Conservation (phyloP, 164 flowering plant genomes). For the Stephania cephalantha region DNA sequence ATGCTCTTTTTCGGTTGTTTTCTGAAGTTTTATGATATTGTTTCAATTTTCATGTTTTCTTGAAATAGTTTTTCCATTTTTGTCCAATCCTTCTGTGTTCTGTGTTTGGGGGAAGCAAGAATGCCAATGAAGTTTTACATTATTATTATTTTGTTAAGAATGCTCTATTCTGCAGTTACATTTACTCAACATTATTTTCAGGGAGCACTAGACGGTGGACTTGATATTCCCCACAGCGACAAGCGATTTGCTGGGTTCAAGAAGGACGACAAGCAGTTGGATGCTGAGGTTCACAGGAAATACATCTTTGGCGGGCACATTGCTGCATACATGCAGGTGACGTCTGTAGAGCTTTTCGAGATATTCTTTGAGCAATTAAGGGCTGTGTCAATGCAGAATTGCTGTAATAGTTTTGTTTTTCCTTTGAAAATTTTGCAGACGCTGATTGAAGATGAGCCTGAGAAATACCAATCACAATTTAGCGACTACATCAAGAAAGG, state of each 20-base stretch:
- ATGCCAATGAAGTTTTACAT: background rate
- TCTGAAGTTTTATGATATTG: background rate
- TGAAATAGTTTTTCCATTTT: background rate
- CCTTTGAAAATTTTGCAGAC: constrained; percentile 31
- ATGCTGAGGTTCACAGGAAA: constrained; percentile 50
- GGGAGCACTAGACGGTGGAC: constrained; percentile 61
- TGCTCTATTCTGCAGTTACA: background rate
- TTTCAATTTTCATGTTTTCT: background rate
- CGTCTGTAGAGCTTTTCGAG: background rate
- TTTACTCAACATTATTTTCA: constrained; percentile 2
- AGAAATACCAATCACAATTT: constrained; percentile 77
- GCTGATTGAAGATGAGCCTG: constrained; percentile 74
- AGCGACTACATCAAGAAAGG: constrained; percentile 58
- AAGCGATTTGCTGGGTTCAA: constrained; percentile 57
- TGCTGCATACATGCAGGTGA: constrained; percentile 46
- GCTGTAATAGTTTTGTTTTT: background rate
- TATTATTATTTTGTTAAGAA: background rate
- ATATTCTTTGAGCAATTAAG: background rate
- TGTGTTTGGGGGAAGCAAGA: background rate
- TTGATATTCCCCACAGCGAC: constrained; percentile 63
- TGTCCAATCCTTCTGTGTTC: background rate
- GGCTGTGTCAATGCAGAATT: background rate
- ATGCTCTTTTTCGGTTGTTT: background rate
- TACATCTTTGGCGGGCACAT: constrained; percentile 59
- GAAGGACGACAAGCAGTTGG: constrained; percentile 45